Conservation (phyloP, 2,329 filamentous ascomycete species). For the Xylariaceae sp. region DNA sequence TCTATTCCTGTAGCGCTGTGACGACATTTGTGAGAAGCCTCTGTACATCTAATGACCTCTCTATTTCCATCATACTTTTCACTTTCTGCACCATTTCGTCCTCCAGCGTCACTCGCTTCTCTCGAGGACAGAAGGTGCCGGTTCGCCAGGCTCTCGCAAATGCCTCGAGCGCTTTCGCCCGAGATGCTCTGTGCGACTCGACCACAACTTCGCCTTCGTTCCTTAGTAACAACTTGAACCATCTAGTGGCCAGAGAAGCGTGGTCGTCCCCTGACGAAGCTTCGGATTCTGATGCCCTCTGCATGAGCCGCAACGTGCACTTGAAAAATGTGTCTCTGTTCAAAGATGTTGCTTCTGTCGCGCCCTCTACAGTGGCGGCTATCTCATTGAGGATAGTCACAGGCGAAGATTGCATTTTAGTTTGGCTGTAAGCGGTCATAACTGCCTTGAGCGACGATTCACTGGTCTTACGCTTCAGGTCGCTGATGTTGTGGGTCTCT, state of each 20-base stretch:
- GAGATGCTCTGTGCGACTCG: slow-evolving; percentile 49
- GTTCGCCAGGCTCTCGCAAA: slow-evolving; percentile 42
- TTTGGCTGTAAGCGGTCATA: slow-evolving; percentile 48
- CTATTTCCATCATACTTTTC: slow-evolving; percentile 35
- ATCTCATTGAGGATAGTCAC: slow-evolving; percentile 39
- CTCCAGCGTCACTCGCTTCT: slow-evolving; percentile 15
- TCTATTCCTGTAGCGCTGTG: too few species aligned
- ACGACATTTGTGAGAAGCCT: slow-evolving; percentile 35
- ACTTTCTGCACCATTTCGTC: slow-evolving; percentile 35
- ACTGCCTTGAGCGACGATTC: slow-evolving; percentile 51
- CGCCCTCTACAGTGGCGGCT: slow-evolving; percentile 35
- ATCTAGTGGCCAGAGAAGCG: slow-evolving; percentile 31
- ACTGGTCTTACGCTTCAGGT: slow-evolving; percentile 42
- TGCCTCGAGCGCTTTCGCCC: slow-evolving; percentile 45
- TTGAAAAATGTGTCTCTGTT: slow-evolving; percentile 54
- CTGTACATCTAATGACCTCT: slow-evolving; percentile 47
- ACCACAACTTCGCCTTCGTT: slow-evolving; percentile 46
- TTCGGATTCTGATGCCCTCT: slow-evolving; percentile 34
- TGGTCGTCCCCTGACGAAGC: slow-evolving; percentile 11
- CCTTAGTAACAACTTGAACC: slow-evolving; percentile 47
- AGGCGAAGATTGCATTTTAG: slow-evolving; percentile 37
- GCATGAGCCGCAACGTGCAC: slow-evolving; percentile 46
- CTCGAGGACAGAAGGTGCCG: slow-evolving; percentile 40
- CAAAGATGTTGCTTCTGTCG: slow-evolving; percentile 38
- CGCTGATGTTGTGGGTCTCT: slow-evolving; percentile 41